A percentile compares a stretch with the other conserved stretches of the same genome.
Conservation (phyloP, 2,329 filamentous ascomycete species). For the Stemphylium vesicarium region DNA sequence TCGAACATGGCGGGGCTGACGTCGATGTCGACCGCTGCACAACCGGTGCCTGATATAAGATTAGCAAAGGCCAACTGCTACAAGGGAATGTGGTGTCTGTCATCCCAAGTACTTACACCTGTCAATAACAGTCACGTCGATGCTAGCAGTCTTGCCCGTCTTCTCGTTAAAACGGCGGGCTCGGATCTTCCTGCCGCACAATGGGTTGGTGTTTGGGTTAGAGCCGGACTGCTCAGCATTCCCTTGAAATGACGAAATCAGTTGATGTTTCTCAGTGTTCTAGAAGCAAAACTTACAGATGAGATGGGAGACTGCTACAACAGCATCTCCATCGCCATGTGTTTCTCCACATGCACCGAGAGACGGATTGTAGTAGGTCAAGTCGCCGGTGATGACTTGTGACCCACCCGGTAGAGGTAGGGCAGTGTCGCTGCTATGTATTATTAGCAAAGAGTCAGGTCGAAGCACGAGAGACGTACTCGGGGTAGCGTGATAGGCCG, state of each 20-base stretch:
- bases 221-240: slow-evolving; percentile 62
- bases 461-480: slow-evolving; percentile 11
- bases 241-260: slow-evolving; percentile 32
- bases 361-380: slow-evolving; percentile 72
- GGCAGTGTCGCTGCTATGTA: slow-evolving; percentile 43
- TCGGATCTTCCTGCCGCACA: slow-evolving; percentile 72
- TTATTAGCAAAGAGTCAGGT: slow-evolving; percentile 12
- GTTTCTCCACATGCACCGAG: slow-evolving; percentile 73
- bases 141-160: slow-evolving; percentile 55
- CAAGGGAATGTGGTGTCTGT: neutral
- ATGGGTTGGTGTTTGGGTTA: slow-evolving; percentile 66
- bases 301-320: slow-evolving; percentile 71
- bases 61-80: slow-evolving; percentile 19
- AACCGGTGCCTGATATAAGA: slow-evolving; percentile 51
- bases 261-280: neutral
- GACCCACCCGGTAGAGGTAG: slow-evolving; percentile 61
- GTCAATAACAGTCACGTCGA: slow-evolving; percentile 72
- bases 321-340: slow-evolving; percentile 61
- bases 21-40: slow-evolving; percentile 57
- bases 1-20: slow-evolving; percentile 57
- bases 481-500: slow-evolving; percentile 39
- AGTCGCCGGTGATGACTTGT: slow-evolving; percentile 64
- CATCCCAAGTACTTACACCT: slow-evolving; percentile 56
- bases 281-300: slow-evolving; percentile 51
- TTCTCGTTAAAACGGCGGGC: slow-evolving; percentile 58